Conservation (phyloP, 495 filamentous ascomycete genomes). For the Achaetomiella virescens region DNA sequence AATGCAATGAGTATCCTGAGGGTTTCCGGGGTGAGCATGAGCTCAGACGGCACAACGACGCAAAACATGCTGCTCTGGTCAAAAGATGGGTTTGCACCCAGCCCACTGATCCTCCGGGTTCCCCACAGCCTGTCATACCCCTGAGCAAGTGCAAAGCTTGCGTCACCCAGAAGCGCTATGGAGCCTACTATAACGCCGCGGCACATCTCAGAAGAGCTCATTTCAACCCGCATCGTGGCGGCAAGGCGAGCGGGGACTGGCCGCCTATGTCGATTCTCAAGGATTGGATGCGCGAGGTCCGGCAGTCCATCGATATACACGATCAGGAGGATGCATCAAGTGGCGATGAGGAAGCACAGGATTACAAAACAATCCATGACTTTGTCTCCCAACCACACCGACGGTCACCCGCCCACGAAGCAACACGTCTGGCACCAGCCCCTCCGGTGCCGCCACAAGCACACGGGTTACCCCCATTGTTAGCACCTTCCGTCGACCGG, state of each 20-base stretch:
- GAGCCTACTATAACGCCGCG: conserved; percentile 95
- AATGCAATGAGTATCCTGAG: conserved; percentile 75
- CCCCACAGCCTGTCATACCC: conserved; percentile 55
- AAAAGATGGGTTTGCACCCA: conserved; percentile 74
- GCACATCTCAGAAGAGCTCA: conserved; percentile 88
- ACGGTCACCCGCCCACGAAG: conserved; percentile 36
- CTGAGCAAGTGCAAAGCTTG: conserved; percentile 88
- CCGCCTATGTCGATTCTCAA: conserved; percentile 82
- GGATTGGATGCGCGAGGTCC: conserved; percentile 77
- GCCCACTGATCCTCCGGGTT: conserved; percentile 32
- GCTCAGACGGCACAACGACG: conserved; percentile 77
- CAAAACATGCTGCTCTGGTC: conserved; percentile 64
- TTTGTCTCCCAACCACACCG: conserved; percentile 34
- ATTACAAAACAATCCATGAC: conserved; percentile 37
- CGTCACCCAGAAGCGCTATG: conserved; percentile 70
- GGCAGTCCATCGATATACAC: conserved; percentile 42
- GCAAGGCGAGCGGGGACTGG: conserved; percentile 79
- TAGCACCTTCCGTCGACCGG: conserved; percentile 27
- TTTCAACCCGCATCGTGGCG: conserved; percentile 71
- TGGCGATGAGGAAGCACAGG: conserved; percentile 39
- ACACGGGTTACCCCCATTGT: conserved; percentile 19
- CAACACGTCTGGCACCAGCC: conserved; percentile 39
- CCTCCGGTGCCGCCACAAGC: conserved; percentile 45
- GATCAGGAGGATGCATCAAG: conserved; percentile 43
- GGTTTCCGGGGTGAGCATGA: conserved; percentile 95